Evolutionary conservation across 108 stramenopile genomes (phyloP).

Genomic region (Nitzschia palea): DNA sequence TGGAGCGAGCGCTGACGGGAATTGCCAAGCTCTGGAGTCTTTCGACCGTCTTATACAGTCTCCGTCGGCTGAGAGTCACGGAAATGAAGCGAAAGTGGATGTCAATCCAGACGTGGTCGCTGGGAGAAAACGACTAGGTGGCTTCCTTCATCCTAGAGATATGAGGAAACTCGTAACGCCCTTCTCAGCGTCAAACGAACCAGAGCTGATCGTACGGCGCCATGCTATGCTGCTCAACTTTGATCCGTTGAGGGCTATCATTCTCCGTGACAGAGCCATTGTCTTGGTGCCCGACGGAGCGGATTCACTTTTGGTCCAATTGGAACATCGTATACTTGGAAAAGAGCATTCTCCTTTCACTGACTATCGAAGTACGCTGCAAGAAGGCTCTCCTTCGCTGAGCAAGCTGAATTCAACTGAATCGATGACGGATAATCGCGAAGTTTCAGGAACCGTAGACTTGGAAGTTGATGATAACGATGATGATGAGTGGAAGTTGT

Average conservation of each 20-base stretch:
- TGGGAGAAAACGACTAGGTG: slow-evolving; percentile 73
- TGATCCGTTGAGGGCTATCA: slow-evolving; percentile 84
- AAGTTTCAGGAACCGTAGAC: slow-evolving; percentile 11
- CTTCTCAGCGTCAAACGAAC: slow-evolving; percentile 85
- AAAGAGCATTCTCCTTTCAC: neutral
- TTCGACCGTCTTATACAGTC: too few species aligned
- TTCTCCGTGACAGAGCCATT: slow-evolving; percentile 73
- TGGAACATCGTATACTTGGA: slow-evolving; percentile 62
- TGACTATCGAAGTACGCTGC: neutral
- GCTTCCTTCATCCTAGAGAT: slow-evolving; percentile 88
- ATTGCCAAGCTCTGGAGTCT: neutral
- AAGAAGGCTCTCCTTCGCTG: slow-evolving; percentile 2
- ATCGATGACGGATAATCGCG: neutral
- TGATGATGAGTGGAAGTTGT: neutral
- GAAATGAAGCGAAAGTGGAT: neutral
- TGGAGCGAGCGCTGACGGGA: neutral
- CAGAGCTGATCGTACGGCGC: slow-evolving; percentile 80
- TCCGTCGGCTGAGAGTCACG: neutral
- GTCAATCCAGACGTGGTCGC: slow-evolving; percentile 13
- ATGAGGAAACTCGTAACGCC: slow-evolving; percentile 91
- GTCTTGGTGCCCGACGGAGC: slow-evolving; percentile 87
- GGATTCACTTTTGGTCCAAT: slow-evolving; percentile 67
- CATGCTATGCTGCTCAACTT: slow-evolving; percentile 88
- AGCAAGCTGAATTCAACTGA: neutral
- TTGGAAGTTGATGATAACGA: slow-evolving; percentile 9